Evolutionary conservation across 805 yeast species (phyloP), one percentile per base, ranked within the genome.

Genomic region (Teunomyces barrocoloradensis): DNA sequence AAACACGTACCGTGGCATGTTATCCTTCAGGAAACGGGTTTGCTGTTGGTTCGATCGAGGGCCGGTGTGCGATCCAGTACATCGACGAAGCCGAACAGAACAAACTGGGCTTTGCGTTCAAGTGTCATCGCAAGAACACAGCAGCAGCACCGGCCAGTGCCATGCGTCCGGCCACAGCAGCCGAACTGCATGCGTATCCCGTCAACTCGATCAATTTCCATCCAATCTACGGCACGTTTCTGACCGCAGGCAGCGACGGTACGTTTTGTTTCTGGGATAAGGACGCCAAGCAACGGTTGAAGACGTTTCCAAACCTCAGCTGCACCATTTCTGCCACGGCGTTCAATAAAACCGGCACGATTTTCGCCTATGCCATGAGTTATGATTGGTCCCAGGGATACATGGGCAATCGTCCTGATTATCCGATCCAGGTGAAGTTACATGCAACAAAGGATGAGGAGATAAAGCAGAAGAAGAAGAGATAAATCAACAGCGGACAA

Each of bases 351-450:
- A 82, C 75, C 42, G 99, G 99, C 45, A 66, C 82, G 28, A 81
- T 94, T 9, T 84, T 87, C 65, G 98, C 97, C 3, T 89, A 94
- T 61, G 96, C 97, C 1, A 64, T 89, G 51, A 83, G 96, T 52
- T 92, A 94, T 68, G 99, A 94, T 64, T 94, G 99, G 99, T 80
- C 89, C 49, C 90, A 90, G 63, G 96, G 95, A n/a, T 78, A 86
- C 65, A 83, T 78, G 62, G 85, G 77, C 58, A 89, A 88, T 71
- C 79, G 84, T 38, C 86, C 82, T 2, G 89, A 85, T 54, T 81
- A 81, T 58, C 89, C 94, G 15, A 87, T 80, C 53, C 74, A 80
- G 46, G 81, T 94, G 51, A 85, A 87, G 67, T 72, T 94, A 44
- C 99, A 94, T 67, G 84, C 91, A 11, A 81, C 87, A 34, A 83